phyloP scores from a whole-genome alignment of 345 rosid genomes.

The Citropsis articulata region DNA sequence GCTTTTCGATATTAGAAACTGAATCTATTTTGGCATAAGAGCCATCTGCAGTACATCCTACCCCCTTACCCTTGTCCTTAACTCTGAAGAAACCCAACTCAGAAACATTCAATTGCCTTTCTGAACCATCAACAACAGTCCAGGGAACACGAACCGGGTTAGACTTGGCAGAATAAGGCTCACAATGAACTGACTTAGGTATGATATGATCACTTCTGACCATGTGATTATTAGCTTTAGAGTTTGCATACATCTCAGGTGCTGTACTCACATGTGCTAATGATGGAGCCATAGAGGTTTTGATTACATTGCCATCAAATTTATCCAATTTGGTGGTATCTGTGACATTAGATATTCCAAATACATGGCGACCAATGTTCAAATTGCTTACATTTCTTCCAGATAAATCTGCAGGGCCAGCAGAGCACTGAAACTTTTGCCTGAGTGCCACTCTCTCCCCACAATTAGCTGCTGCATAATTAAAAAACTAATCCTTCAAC shows the following conservation, averaged over 20 bases:
- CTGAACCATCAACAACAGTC: conserved; percentile 18
- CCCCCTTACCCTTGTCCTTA: conserved; percentile 25
- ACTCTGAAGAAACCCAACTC: conserved; percentile 23
- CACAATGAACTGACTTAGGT: conserved; percentile 18
- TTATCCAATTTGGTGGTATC: conserved; percentile 19
- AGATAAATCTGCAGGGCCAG: conserved; percentile 19
- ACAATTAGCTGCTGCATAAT: conserved; percentile 31
- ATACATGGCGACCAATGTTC: conserved; percentile 18
- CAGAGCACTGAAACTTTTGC: conserved; percentile 15
- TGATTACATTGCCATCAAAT: conserved; percentile 10
- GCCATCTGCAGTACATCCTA: conserved; percentile 20
- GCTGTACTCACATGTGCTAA: conserved; percentile 3
- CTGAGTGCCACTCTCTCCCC: conserved; percentile 28
- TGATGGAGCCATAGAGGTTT: conserved; percentile 14
- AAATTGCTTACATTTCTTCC: conserved; percentile 23
- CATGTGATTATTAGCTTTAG: conserved; percentile 13
- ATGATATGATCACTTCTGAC: conserved; percentile 12
- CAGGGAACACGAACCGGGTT: conserved; percentile 14
- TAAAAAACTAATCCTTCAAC: conserved; percentile 21
- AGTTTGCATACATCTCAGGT: conserved; percentile 19
- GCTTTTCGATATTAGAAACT: conserved; percentile 25
- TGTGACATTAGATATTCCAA: not conserved
- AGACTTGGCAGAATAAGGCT: conserved; percentile 24
- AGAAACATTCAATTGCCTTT: conserved; percentile 20
- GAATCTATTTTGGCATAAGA: conserved; percentile 17